A percentile compares a stretch with the other conserved stretches of the same genome.
Evolutionary conservation across 495 filamentous ascomycete species (phyloP).

Genomic region (Polyplosphaeria fusca): DNA sequence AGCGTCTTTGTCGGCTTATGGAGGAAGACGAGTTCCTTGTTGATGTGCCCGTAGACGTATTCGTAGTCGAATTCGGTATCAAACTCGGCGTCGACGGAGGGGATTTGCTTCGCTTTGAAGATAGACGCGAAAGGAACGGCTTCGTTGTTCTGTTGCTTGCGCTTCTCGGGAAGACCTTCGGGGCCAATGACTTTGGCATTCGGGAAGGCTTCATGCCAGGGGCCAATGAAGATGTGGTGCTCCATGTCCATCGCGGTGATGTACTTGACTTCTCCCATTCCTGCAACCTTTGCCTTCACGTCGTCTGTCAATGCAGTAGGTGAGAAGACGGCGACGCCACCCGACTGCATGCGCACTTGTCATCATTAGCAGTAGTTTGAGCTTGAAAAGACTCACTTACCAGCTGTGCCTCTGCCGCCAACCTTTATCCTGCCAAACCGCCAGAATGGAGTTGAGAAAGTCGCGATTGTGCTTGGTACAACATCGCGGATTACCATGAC

Average conservation of each 20-base stretch:
- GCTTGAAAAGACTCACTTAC: slow-evolving; percentile 46
- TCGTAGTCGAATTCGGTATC: slow-evolving; percentile 83
- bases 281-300: slow-evolving; percentile 62
- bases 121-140: slow-evolving; percentile 66
- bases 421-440: slow-evolving; percentile 78
- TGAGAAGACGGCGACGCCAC: slow-evolving; percentile 84
- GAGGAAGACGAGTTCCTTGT: slow-evolving; percentile 82
- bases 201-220: slow-evolving; percentile 79
- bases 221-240: slow-evolving; percentile 85
- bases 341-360: slow-evolving; percentile 70
- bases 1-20: slow-evolving; percentile 77
- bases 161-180: slow-evolving; percentile 83
- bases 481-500: slow-evolving; percentile 86
- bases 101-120: slow-evolving; percentile 56
- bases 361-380: slow-evolving; percentile 17
- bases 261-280: slow-evolving; percentile 75
- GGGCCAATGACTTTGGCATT: slow-evolving; percentile 75
- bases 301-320: slow-evolving; percentile 78
- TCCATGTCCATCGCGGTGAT: slow-evolving; percentile 83
- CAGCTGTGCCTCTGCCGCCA: slow-evolving; percentile 82
- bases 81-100: slow-evolving; percentile 69
- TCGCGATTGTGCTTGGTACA: slow-evolving; percentile 68
- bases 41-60: slow-evolving; percentile 74
- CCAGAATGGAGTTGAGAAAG: slow-evolving; percentile 77
- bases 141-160: slow-evolving; percentile 61